Base-by-base conservation (phyloP, 192 early-diverging fungal species). In the Coemansia sp. region DNA sequence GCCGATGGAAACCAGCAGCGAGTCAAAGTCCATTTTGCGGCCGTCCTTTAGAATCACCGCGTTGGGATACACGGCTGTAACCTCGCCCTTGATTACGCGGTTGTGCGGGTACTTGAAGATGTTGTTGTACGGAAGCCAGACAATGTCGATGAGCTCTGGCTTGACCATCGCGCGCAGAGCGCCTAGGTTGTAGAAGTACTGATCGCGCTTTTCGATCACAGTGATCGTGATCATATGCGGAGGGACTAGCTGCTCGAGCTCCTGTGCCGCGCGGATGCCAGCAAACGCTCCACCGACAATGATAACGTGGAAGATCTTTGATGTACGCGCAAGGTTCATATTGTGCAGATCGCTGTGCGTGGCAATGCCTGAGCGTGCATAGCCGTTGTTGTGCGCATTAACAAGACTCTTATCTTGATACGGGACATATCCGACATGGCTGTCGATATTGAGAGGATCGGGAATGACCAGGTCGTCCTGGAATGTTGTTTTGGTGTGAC, bases 221-320 rank as follows among this genome's bases (percentile, higher is more conserved):
- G 82, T 83, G 48, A 83, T 83, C 8, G 71, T 76, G 25, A 76
- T 71, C 51, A 69, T 62, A 42, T 66, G 60, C 7, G 76, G 68
- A 30, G 66, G 64, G 25, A 73, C 8, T 10, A 73, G 54, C 18
- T 63, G 22, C 71, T 83, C 82, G 3, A 83, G 77, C 28, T 83
- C 82, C 60, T 83, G 73, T 8, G 82, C 82, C 16, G 82, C 77
- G 3, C 70, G 73, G 12, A 83, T 78, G 3, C 82, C 82, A 7
- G 76, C 82, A 63, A 83, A 83, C 11, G 82, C 72, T 4, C 78
- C 80, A 10, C 82, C 75, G 56, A 83, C 70, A 18, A 80, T 80
- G 56, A 82, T 72, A 38, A 85, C 81, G 52, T 77, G 85, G 73
- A 83, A 85, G 34, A 67, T 48, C 59, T 82, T 82, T 67, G 79